phyloP scores from a whole-genome alignment of 805 yeast species.

The Ogataea ganodermae region DNA sequence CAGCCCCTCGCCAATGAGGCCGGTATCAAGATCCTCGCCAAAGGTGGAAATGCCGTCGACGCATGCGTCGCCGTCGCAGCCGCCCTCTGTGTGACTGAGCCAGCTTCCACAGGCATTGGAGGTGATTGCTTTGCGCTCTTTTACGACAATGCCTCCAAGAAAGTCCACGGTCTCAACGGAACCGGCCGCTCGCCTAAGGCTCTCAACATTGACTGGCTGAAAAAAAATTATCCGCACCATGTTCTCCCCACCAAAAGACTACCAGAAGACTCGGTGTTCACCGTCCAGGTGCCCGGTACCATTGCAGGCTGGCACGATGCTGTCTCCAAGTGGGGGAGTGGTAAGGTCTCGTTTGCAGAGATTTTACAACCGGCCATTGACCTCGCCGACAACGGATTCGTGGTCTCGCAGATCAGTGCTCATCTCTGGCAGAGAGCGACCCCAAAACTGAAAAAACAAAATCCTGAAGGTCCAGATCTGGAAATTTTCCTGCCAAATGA shows the following conservation, averaged over 20 bases:
- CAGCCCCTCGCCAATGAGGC: constrained; percentile 80
- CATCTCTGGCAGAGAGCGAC: constrained; percentile 47
- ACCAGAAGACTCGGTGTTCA: constrained; percentile 52
- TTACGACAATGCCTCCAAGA: constrained; percentile 49
- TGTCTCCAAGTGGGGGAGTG: constrained; percentile 70
- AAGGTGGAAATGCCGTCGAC: constrained; percentile 75
- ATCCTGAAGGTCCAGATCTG: constrained; percentile 31
- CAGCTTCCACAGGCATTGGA: constrained; percentile 64
- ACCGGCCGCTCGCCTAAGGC: constrained; percentile 67
- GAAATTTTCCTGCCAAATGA: constrained; percentile 41
- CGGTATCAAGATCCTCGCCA: constrained; percentile 61
- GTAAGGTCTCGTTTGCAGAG: constrained; percentile 58
- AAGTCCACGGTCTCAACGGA: constrained; percentile 71
- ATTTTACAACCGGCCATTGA: constrained; percentile 66
- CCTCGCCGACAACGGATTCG: constrained; percentile 68
- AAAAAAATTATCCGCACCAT: constrained; percentile 41
- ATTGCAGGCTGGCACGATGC: constrained; percentile 81
- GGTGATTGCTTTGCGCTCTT: constrained; percentile 69
- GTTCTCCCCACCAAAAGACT: constrained; percentile 48
- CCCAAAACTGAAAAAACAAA: constrained; percentile 40
- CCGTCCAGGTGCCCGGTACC: constrained; percentile 78
- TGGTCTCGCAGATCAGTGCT: constrained; percentile 62
- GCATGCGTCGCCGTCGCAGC: constrained; percentile 64
- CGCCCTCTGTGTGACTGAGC: constrained; percentile 56
- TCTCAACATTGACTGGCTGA: constrained; percentile 49